Percentiles rank a stretch among this genome's conserved stretches.
Conservation (phyloP, 768 basidiomycete species). For the Hericium erinaceus region DNA sequence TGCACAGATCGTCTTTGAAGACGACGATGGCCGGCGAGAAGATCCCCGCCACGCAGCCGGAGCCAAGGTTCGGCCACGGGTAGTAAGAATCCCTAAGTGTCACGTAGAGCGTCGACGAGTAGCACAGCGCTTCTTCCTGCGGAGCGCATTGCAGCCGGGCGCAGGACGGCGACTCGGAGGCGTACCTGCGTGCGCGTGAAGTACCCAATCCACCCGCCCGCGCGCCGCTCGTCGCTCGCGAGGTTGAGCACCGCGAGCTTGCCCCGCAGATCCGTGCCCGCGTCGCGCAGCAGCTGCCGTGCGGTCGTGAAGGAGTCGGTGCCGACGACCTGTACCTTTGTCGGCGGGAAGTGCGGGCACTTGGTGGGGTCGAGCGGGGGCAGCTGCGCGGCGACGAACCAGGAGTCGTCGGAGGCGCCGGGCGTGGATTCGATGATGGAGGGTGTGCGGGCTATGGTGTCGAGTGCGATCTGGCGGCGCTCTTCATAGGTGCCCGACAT, state of each 20-base stretch:
- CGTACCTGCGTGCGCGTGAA: conserved; percentile 23
- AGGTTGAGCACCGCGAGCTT: conserved; percentile 28
- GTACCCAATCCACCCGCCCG: conserved; percentile 26
- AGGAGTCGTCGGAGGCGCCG: neutral
- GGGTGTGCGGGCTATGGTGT: neutral
- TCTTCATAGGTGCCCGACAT: neutral
- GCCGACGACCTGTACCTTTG: neutral
- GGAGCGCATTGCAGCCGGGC: neutral
- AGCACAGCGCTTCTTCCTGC: conserved; percentile 40
- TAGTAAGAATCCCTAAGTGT: conserved; percentile 33
- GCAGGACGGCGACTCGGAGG: neutral
- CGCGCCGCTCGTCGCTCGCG: conserved; percentile 27
- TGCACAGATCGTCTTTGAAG: conserved; percentile 37
- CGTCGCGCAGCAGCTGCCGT: neutral
- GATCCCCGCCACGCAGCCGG: conserved; percentile 29
- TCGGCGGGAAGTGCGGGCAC: neutral
- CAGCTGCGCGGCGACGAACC: neutral
- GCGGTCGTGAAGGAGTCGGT: neutral
- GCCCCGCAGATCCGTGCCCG: neutral
- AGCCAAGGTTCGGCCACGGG: conserved; percentile 39
- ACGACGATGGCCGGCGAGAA: conserved; percentile 38
- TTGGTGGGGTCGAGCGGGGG: neutral
- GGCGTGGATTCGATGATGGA: neutral
- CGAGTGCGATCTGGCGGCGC: neutral
- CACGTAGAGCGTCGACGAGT: conserved; percentile 35